phyloP scores from a whole-genome alignment of 2,329 filamentous ascomycete species.

The Ceratocystis diversiconidia region DNA sequence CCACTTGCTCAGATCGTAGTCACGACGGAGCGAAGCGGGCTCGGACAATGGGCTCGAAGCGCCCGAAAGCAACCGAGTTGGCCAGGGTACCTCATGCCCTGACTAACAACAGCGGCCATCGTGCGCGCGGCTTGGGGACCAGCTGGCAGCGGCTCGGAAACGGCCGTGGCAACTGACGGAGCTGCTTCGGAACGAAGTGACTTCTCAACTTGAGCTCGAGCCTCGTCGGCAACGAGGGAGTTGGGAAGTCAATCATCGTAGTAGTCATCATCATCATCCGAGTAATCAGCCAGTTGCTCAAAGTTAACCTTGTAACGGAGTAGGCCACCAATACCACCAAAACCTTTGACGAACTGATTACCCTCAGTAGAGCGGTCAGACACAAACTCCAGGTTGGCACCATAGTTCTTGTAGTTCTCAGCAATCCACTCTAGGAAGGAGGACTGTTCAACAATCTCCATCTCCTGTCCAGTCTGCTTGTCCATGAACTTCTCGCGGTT shows the following conservation, averaged over 20 bases:
- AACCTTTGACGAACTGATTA: slow-evolving; percentile 99
- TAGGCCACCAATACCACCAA: slow-evolving; percentile 94
- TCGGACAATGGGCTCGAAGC: slow-evolving; percentile 39
- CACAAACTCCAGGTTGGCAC: slow-evolving; percentile 89
- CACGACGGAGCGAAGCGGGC: slow-evolving; percentile 56
- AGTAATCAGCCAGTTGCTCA: slow-evolving; percentile 86
- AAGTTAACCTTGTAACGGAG: slow-evolving; percentile 99
- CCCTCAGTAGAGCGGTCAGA: slow-evolving; percentile 95
- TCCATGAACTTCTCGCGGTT: slow-evolving; percentile 77
- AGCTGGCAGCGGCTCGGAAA: slow-evolving; percentile 30
- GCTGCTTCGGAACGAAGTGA: slow-evolving; percentile 24
- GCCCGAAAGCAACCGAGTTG: slow-evolving; percentile 36
- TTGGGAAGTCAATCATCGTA: slow-evolving; percentile 87
- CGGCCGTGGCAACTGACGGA: slow-evolving; percentile 31
- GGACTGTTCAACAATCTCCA: slow-evolving; percentile 78
- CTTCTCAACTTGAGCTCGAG: slow-evolving; percentile 51
- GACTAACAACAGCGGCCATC: slow-evolving; percentile 24
- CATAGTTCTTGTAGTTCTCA: slow-evolving; percentile 96
- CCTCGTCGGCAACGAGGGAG: slow-evolving; percentile 80
- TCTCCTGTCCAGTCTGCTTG: slow-evolving; percentile 89
- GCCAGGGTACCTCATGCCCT: slow-evolving; percentile 22
- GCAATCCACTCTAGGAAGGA: slow-evolving; percentile 99
- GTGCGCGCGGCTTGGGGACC: slow-evolving; percentile 26
- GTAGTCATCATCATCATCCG: slow-evolving; percentile 89
- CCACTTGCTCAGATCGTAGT: slow-evolving; percentile 40